Percentiles rank a stretch among this genome's conserved stretches.
phyloP scores from a whole-genome alignment of 2,329 filamentous ascomycete species.

The Colletotrichum sp. region DNA sequence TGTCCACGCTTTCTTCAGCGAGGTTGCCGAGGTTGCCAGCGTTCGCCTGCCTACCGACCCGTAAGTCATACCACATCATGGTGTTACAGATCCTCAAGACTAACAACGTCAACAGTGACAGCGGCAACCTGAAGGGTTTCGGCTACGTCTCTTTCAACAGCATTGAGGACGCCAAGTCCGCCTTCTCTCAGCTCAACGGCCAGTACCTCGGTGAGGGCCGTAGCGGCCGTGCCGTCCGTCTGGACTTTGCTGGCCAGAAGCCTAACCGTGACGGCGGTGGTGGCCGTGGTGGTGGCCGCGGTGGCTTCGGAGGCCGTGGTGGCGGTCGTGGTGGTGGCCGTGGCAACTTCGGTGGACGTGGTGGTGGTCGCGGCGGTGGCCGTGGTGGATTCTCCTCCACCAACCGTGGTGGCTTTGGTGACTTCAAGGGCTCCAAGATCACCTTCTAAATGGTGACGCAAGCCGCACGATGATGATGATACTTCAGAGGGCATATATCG shows the following conservation, averaged over 20 bases:
- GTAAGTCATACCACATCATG: constrained; percentile 45
- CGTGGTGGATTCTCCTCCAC: constrained; percentile 55
- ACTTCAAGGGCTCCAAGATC: constrained; percentile 76
- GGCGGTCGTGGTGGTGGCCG: constrained; percentile 51
- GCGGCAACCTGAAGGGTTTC: constrained; percentile 87
- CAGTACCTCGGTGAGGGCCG: constrained; percentile 67
- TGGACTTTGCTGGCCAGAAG: constrained; percentile 80
- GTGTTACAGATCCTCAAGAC: not conserved
- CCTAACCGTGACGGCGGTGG: constrained; percentile 56
- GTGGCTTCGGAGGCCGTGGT: constrained; percentile 57
- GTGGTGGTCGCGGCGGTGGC: constrained; percentile 58
- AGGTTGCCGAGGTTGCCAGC: constrained; percentile 74
- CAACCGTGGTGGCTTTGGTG: constrained; percentile 45
- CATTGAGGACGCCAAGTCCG: constrained; percentile 81
- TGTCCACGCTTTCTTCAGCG: constrained; percentile 76
- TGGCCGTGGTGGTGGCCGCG: constrained; percentile 57
- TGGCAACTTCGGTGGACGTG: constrained; percentile 53
- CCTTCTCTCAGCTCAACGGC: constrained; percentile 74
- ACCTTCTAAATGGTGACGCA: constrained; percentile 58
- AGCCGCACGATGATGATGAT: constrained; percentile 39
- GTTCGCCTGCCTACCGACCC: constrained; percentile 88
- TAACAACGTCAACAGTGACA: constrained; percentile 60
- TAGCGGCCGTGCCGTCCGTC: constrained; percentile 75
- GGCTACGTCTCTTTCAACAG: constrained; percentile 87
- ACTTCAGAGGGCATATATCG: constrained; percentile 48